Evolutionary conservation across 2,329 filamentous ascomycete genomes (phyloP).

Genomic region (Aspergillus pseudotamarii): DNA sequence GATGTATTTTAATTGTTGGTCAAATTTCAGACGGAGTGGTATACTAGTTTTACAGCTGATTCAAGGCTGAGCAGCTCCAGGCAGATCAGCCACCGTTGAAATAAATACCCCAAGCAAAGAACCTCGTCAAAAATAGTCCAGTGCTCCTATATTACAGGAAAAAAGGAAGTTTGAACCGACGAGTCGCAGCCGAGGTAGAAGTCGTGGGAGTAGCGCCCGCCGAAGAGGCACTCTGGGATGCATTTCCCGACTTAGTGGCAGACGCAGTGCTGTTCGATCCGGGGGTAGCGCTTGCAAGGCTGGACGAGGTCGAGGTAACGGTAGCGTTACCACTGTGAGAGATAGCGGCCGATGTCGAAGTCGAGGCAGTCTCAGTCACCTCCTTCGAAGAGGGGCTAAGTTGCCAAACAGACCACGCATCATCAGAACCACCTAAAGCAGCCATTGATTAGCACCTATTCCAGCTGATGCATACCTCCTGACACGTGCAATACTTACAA

Average conservation of each 20-base stretch:
- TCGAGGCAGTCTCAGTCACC: neutral
- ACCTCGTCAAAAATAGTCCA: neutral
- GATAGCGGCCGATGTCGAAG: no score
- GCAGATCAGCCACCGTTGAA: neutral
- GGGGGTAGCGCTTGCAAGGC: neutral
- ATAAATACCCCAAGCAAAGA: neutral
- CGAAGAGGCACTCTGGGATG: neutral
- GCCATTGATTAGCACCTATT: neutral
- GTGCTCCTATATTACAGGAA: neutral
- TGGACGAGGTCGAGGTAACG: neutral
- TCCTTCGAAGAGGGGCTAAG: no score
- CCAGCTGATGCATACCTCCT: fast-evolving
- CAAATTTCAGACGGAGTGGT: fast-evolving
- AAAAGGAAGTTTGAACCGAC: neutral
- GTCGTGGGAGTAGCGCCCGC: neutral
- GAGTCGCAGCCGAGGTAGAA: neutral
- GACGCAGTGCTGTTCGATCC: neutral
- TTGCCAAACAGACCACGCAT: slow-evolving; percentile 2
- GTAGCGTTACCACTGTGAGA: no score
- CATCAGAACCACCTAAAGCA: neutral
- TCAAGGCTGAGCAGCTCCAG: neutral
- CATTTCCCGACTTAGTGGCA: neutral
- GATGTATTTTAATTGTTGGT: neutral
- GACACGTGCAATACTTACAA: neutral
- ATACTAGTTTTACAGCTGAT: neutral